phyloP scores from a whole-genome alignment of 768 basidiomycete genomes.

The Termitomyces sp. region DNA sequence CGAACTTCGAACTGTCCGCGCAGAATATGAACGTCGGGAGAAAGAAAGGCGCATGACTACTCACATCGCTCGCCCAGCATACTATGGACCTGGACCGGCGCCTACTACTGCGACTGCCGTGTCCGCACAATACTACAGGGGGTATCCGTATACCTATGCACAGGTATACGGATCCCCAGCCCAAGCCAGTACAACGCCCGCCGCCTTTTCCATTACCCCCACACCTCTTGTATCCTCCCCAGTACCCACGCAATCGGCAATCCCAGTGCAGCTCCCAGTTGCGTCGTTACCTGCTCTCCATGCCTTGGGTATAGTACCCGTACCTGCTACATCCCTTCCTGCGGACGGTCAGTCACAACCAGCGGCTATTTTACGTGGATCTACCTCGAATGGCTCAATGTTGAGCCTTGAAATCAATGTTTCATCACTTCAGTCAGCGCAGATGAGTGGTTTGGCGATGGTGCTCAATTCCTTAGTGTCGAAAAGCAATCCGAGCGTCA shows the following conservation, averaged over 20 bases:
- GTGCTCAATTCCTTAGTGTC: constrained; percentile 69
- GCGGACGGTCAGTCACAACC: constrained; percentile 57
- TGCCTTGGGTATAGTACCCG: constrained; percentile 68
- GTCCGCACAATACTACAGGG: constrained; percentile 55
- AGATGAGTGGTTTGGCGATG: constrained; percentile 71
- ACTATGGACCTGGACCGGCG: constrained; percentile 25
- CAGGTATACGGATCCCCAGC: constrained; percentile 45
- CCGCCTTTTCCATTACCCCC: constrained; percentile 28
- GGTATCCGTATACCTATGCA: constrained; percentile 61
- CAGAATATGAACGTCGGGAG: constrained; percentile 64
- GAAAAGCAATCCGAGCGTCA: constrained; percentile 21
- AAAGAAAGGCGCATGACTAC: constrained; percentile 57
- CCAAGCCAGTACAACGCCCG: constrained; percentile 25
- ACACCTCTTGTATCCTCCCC: constrained; percentile 19
- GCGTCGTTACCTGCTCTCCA: constrained; percentile 61
- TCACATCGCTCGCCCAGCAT: constrained; percentile 37
- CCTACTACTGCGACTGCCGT: constrained; percentile 26
- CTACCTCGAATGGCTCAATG: constrained; percentile 66
- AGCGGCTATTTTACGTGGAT: constrained; percentile 71
- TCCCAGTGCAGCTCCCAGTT: constrained; percentile 71
- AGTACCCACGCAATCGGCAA: constrained; percentile 28
- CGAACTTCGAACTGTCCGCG: constrained; percentile 57
- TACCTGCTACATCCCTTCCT: constrained; percentile 51
- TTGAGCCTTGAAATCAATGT: constrained; percentile 78
- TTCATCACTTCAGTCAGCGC: constrained; percentile 63